These are phyloP conservation scores for barley (Hordeum vulgare) DNA, from an alignment of 176 grass and related monocot species.

Conservation along the genomic window DNA sequence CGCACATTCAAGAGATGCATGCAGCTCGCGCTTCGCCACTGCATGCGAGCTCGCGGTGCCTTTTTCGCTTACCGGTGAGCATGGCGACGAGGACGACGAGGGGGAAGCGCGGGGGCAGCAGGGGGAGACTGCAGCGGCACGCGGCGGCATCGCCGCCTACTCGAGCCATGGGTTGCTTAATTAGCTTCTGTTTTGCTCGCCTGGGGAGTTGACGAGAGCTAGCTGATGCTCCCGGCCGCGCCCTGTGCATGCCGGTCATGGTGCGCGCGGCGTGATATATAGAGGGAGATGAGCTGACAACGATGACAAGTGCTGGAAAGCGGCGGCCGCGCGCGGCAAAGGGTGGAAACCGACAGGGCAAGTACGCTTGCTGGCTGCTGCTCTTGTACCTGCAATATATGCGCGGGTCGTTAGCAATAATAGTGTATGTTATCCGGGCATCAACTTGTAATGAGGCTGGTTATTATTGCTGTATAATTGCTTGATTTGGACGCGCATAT, in stretches of 20 bases:
- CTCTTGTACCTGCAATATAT: background rate
- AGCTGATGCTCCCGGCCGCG: background rate
- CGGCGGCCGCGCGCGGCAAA: slow-evolving; percentile 6
- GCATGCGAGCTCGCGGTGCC: background rate
- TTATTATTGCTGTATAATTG: slow-evolving; percentile 1
- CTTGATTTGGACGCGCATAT: slow-evolving; percentile 12
- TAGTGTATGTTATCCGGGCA: slow-evolving; percentile 15
- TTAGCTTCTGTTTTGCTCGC: background rate
- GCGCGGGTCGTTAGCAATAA: background rate
- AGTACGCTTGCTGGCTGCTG: slow-evolving; percentile 37
- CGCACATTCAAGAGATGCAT: background rate
- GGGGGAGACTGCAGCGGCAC: background rate
- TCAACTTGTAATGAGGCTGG: slow-evolving; percentile 14
- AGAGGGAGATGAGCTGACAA: background rate
- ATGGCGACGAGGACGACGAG: slow-evolving; percentile 12
- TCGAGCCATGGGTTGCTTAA: slow-evolving; percentile 3
- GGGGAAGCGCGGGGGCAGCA: background rate
- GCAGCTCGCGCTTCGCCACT: background rate
- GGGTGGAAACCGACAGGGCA: background rate
- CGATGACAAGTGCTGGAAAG: background rate
- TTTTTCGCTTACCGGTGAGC: background rate
- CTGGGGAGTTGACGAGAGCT: background rate
- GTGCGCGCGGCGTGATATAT: slow-evolving; percentile 10
- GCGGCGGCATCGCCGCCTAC: background rate
- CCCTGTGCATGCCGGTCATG: background rate